Conservation (phyloP, 2,329 filamentous ascomycete genomes). For the Ceratocystis albifundus region DNA sequence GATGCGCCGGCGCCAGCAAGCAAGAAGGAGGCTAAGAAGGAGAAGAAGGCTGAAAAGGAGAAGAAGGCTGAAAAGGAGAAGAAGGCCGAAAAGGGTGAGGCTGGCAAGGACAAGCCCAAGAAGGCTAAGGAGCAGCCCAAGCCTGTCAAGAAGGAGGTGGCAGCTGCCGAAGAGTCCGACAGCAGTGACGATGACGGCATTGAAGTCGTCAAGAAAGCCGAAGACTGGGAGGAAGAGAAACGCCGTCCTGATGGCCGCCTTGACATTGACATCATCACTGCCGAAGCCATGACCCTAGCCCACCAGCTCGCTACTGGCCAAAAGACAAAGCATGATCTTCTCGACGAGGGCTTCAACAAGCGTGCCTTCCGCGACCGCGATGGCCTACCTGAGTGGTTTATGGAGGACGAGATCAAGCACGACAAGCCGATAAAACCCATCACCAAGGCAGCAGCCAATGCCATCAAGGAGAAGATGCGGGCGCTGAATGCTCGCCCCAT, state of each 20-base stretch:
- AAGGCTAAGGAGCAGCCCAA: constrained; percentile 9
- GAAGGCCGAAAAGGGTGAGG: constrained; percentile 18
- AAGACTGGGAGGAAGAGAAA: constrained; percentile 56
- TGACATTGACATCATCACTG: constrained; percentile 98
- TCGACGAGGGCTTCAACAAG: constrained; percentile 91
- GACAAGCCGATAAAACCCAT: constrained; percentile 81
- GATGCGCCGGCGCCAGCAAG: constrained; percentile 27
- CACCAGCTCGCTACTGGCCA: constrained; percentile 82
- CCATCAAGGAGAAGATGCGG: constrained; percentile 88
- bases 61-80: constrained; percentile 30
- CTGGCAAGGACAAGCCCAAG: constrained; percentile 23
- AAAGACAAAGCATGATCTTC: constrained; percentile 63
- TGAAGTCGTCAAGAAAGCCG: constrained; percentile 48
- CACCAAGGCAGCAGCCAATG: constrained; percentile 73
- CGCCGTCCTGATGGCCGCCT: constrained; percentile 51
- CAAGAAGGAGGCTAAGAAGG: constrained; percentile 27
- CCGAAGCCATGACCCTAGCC: constrained; percentile 94
- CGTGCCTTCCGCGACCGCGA: constrained; percentile 82
- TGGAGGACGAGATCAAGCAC: constrained; percentile 81
- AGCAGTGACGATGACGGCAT: constrained; percentile 37
- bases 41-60: constrained; percentile 25
- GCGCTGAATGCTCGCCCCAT: constrained; percentile 92
- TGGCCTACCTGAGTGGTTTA: constrained; percentile 92
- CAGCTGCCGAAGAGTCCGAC: constrained; percentile 23
- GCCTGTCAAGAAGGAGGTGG: not conserved